Evolutionary conservation across 495 filamentous ascomycete species (phyloP).

Genomic region (Penicillium atrosanguineum): DNA sequence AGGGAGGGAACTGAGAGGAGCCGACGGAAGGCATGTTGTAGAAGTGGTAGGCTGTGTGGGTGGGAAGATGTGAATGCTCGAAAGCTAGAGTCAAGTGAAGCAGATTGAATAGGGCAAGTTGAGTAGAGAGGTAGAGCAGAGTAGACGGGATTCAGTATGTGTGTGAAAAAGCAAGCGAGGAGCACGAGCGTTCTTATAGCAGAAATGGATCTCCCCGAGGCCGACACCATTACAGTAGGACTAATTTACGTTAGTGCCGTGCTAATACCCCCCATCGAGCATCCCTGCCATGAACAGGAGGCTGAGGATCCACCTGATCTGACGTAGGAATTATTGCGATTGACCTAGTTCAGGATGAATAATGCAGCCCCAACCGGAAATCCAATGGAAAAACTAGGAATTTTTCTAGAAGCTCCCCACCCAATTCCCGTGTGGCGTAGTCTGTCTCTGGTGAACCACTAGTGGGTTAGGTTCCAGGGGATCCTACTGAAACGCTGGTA

Average conservation of each 20-base stretch:
- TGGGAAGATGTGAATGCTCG: conserved; percentile 1
- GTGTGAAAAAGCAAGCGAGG: conserved; percentile 10
- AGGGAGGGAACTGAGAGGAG: conserved; percentile 67
- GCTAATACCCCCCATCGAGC: conserved; percentile 15
- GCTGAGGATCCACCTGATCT: conserved; percentile 35
- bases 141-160: neutral
- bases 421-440: conserved; percentile 26
- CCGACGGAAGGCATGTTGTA: conserved; percentile 66
- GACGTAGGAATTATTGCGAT: conserved; percentile 33
- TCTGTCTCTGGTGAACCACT: conserved; percentile 11
- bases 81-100: conserved; percentile 12
- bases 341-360: conserved; percentile 17
- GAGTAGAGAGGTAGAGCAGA: neutral
- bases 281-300: conserved; percentile 43
- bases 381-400: conserved; percentile 31
- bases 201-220: conserved; percentile 11
- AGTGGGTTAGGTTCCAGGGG: neutral
- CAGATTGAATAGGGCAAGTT: conserved; percentile 7
- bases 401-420: conserved; percentile 45
- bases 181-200: conserved; percentile 24
- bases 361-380: conserved; percentile 35
- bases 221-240: conserved; percentile 17
- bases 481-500: no score
- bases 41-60: conserved; percentile 16
- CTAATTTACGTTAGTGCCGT: conserved; percentile 20